A percentile compares a stretch with the other conserved stretches of the same genome.
Evolutionary conservation across 352 stramenopile species (phyloP).

Genomic region (Pseudoperonospora humuli): DNA sequence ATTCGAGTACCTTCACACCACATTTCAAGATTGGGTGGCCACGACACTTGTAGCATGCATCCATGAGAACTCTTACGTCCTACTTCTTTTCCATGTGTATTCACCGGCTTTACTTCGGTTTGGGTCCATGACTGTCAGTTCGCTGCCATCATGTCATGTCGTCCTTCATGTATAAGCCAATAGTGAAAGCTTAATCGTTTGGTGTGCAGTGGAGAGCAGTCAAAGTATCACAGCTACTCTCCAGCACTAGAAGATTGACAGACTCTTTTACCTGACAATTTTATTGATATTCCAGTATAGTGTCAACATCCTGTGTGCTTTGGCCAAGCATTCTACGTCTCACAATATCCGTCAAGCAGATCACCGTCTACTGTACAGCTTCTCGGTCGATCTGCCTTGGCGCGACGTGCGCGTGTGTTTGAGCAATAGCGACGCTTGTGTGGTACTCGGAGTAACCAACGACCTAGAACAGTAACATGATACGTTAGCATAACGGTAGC

Average conservation of each 20-base stretch:
- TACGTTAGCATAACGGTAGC: conserved; percentile 5
- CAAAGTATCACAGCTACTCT: conserved; percentile 2
- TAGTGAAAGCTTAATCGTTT: conserved; percentile 25
- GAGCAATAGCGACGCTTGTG: conserved; percentile 68
- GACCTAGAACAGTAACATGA: conserved; percentile 24
- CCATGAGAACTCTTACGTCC: neutral
- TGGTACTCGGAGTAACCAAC: conserved; percentile 52
- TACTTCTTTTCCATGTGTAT: neutral
- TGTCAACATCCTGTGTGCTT: neutral
- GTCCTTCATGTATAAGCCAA: conserved; percentile 28
- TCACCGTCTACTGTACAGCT: conserved; percentile 69
- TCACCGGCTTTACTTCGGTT: conserved; percentile 24
- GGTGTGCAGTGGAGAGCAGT: conserved; percentile 4
- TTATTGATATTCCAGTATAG: neutral
- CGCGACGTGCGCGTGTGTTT: conserved; percentile 75
- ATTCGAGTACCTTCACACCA: neutral
- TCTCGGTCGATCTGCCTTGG: conserved; percentile 60
- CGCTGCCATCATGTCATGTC: conserved; percentile 13
- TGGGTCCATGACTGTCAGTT: conserved; percentile 20
- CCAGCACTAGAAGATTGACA: conserved; percentile 20
- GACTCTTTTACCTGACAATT: neutral
- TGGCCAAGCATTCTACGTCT: neutral
- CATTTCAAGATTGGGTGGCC: neutral
- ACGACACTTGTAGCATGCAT: no score
- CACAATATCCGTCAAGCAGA: neutral